Conservation (phyloP, 352 stramenopile species). For the Phytophthora kernoviae region DNA sequence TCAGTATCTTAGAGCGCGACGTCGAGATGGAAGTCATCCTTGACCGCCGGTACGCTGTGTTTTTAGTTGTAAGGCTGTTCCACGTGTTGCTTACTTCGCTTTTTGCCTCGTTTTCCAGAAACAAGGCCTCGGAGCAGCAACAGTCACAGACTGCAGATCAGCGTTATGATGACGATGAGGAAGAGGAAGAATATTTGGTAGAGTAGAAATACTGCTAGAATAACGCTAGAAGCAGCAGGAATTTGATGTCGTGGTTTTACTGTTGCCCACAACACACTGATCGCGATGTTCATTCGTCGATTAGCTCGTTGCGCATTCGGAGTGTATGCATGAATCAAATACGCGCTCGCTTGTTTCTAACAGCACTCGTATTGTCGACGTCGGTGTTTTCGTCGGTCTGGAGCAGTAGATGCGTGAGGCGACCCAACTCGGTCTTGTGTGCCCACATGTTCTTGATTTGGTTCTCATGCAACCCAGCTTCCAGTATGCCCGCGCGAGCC, state of each 20-base stretch:
- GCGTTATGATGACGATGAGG: conserved; percentile 50
- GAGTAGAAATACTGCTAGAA: conserved; percentile 41
- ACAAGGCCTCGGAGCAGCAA: conserved; percentile 45
- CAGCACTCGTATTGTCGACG: background rate
- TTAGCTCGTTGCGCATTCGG: too few species aligned
- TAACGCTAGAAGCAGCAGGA: background rate
- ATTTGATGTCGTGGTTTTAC: too few species aligned
- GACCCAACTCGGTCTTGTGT: background rate
- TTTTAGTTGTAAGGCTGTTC: background rate
- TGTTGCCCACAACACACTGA: too few species aligned
- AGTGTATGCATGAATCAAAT: background rate
- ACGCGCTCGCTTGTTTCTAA: background rate
- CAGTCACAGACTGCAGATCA: conserved; percentile 29
- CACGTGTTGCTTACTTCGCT: background rate
- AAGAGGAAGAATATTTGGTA: conserved; percentile 79
- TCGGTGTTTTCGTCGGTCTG: background rate
- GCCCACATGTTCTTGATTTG: background rate
- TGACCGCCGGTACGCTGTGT: conserved; percentile 41
- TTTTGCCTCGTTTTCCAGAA: conserved; percentile 24
- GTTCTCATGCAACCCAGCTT: background rate
- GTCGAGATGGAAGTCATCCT: conserved; percentile 89
- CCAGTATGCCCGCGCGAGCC: background rate
- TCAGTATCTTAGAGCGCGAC: conserved; percentile 74
- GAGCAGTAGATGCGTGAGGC: background rate
- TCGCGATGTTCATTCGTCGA: too few species aligned